Conservation (phyloP, 139 green algal genomes). For the Volvox africanus region DNA sequence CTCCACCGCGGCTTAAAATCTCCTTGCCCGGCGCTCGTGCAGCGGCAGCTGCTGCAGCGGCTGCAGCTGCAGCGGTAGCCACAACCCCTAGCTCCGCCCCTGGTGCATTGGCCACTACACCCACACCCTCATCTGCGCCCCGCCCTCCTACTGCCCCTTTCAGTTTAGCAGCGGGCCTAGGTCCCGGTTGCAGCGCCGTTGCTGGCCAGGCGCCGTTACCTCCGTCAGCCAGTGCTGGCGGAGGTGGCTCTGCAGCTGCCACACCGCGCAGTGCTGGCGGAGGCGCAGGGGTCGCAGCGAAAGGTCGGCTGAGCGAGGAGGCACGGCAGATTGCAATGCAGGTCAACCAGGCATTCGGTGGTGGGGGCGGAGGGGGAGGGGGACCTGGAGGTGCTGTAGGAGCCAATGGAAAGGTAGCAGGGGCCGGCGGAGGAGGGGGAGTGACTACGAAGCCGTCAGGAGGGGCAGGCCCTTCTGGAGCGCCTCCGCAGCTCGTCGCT, state of each 20-base stretch:
- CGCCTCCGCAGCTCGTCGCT: background rate
- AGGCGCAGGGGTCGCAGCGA: background rate
- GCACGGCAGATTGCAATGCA: constrained; percentile 4
- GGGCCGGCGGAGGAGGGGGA: background rate
- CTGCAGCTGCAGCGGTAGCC: background rate
- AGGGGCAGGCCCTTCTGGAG: background rate
- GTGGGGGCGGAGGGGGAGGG: background rate
- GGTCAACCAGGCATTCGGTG: background rate
- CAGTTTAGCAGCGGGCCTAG: background rate
- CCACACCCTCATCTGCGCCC: background rate
- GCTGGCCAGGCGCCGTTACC: background rate
- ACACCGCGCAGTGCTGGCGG: background rate
- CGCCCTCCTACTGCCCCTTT: background rate
- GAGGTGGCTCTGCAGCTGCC: background rate
- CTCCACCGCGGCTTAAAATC: constrained; percentile 12
- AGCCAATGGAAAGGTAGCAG: background rate
- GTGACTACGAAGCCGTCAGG: background rate
- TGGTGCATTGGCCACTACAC: background rate
- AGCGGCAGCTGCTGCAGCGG: constrained; percentile 6
- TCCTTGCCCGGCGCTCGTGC: background rate
- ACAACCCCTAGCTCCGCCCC: background rate
- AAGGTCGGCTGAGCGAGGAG: background rate
- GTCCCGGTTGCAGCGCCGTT: background rate
- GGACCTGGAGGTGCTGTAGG: background rate
- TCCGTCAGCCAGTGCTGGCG: background rate